Percentiles rank a stretch among this genome's conserved stretches.
Conservation (phyloP, 2,329 filamentous ascomycete species). For the Alternaria brassicicola region DNA sequence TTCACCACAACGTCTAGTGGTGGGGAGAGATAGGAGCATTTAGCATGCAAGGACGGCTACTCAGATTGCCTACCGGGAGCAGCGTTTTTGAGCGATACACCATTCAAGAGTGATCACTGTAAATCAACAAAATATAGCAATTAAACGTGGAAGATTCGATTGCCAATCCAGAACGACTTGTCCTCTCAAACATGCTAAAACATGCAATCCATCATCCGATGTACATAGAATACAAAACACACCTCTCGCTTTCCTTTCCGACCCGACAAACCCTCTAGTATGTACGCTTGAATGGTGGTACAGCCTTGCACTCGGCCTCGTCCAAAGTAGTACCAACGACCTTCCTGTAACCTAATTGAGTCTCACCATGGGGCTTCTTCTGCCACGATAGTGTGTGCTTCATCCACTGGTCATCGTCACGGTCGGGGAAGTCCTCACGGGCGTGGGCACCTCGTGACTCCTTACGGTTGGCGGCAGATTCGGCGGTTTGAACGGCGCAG, state of each 20-base stretch:
- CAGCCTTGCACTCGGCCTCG: conserved; percentile 93
- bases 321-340: conserved; percentile 86
- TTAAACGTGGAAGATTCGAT: conserved; percentile 1
- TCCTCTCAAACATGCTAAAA: conserved; percentile 13
- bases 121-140: not conserved
- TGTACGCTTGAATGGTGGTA: conserved; percentile 94
- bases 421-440: conserved; percentile 93
- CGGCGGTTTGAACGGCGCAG: conserved; percentile 95
- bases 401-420: conserved; percentile 98
- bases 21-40: not conserved
- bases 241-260: conserved; percentile 1
- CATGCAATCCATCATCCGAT: conserved; percentile 34
- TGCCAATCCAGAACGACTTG: not conserved
- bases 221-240: conserved; percentile 46
- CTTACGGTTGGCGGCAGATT: conserved; percentile 89
- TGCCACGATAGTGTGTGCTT: conserved; percentile 98
- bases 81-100: not conserved
- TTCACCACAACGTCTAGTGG: not conserved
- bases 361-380: conserved; percentile 85
- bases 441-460: conserved; percentile 97
- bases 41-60: not conserved
- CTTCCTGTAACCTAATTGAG: conserved; percentile 83
- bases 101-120: not conserved
- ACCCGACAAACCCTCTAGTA: conserved; percentile 62
- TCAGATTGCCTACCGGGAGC: not conserved